phyloP scores from a whole-genome alignment of 495 filamentous ascomycete species.

The Aspergillus haitiensis region DNA sequence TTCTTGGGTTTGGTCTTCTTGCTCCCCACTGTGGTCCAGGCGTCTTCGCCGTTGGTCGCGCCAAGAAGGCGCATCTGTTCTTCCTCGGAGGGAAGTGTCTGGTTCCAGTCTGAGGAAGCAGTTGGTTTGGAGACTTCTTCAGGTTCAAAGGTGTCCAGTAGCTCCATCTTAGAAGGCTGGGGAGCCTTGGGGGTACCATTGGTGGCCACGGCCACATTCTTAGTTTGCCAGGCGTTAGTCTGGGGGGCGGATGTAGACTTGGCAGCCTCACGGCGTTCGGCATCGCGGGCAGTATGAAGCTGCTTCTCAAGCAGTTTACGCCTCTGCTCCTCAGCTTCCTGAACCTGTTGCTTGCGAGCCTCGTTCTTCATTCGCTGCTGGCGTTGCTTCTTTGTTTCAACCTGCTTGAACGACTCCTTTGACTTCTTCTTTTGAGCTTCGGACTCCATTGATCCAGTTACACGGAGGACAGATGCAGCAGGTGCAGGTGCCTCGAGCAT shows the following conservation, averaged over 20 bases:
- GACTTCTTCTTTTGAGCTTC: conserved; percentile 67
- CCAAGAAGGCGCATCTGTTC: conserved; percentile 75
- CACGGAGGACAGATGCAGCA: conserved; percentile 71
- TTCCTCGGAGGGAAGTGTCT: conserved; percentile 73
- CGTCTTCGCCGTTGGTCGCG: conserved; percentile 57
- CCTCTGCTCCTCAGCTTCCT: conserved; percentile 72
- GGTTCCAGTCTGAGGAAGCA: conserved; percentile 48
- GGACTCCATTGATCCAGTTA: conserved; percentile 63
- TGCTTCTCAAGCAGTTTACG: conserved; percentile 74
- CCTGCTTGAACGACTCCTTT: conserved; percentile 57
- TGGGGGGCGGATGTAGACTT: conserved; percentile 66
- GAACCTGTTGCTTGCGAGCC: conserved; percentile 65
- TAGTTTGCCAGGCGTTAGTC: conserved; percentile 62
- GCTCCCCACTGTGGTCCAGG: conserved; percentile 74
- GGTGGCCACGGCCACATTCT: conserved; percentile 33
- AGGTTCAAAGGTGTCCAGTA: conserved; percentile 76
- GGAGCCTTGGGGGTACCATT: conserved; percentile 32
- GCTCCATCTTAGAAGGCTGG: conserved; percentile 43
- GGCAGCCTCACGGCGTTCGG: conserved; percentile 68
- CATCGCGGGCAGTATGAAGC: conserved; percentile 72
- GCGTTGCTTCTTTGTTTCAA: conserved; percentile 87
- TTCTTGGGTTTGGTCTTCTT: conserved; percentile 58
- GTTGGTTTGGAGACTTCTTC: conserved; percentile 36
- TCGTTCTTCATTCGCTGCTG: conserved; percentile 83
- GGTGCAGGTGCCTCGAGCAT: conserved; percentile 76